Percentiles rank a stretch among this genome's conserved stretches.
phyloP scores from a whole-genome alignment of 495 filamentous ascomycete species.

The Tuber aestivum region DNA sequence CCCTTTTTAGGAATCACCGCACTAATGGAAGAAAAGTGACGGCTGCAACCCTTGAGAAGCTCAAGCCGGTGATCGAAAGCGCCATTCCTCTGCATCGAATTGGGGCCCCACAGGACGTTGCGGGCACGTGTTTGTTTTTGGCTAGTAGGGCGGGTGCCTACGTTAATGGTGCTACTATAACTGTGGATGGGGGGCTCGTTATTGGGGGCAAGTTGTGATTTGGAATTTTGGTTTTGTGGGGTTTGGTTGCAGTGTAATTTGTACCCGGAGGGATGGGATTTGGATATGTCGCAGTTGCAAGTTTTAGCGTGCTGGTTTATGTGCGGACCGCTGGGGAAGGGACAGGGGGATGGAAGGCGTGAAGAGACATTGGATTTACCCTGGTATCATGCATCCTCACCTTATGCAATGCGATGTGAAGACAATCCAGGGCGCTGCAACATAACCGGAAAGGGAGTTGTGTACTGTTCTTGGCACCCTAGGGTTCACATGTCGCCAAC shows the following conservation, averaged over 20 bases:
- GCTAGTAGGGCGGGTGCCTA: conserved; percentile 64
- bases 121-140: conserved; percentile 70
- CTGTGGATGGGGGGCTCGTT: conserved; percentile 62
- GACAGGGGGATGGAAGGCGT: too few relatives aligned
- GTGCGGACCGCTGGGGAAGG: too few relatives aligned
- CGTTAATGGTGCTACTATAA: conserved; percentile 71
- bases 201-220: conserved; percentile 52
- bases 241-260: neutral
- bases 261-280: neutral
- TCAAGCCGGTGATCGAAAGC: conserved; percentile 57
- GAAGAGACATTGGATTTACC: too few relatives aligned
- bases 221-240: neutral
- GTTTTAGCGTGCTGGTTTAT: neutral
- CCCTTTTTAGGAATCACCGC: neutral
- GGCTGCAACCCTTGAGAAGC: conserved; percentile 59
- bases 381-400: too few relatives aligned
- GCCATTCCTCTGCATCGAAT: conserved; percentile 66
- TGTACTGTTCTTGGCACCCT: too few relatives aligned
- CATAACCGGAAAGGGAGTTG: too few relatives aligned
- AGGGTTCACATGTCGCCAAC: too few relatives aligned
- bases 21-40: conserved; percentile 50
- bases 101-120: conserved; percentile 65
- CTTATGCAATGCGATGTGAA: too few relatives aligned
- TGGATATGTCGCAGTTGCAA: neutral
- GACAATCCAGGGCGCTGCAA: too few relatives aligned